A percentile compares a stretch with the other conserved stretches of the same genome.
These are phyloP conservation scores for Microstroma glucosiphilum DNA, from an alignment of 1,284 basidiomycete genomes.

Conservation along the genomic window DNA sequence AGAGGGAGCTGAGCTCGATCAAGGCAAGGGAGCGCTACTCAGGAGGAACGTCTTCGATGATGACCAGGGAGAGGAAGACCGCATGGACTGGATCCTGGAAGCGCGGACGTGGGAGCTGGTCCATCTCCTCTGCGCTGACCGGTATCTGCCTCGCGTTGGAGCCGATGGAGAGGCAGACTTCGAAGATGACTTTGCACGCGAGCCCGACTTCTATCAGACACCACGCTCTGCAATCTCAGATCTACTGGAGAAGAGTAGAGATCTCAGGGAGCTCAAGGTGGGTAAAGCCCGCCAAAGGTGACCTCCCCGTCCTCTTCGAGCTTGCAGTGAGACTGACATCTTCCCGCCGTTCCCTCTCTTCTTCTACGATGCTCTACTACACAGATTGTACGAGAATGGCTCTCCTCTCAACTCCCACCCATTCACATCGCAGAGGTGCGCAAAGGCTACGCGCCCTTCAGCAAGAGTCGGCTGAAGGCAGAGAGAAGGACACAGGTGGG, in stretches of 20 bases:
- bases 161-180: background rate
- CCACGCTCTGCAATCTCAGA: conserved; percentile 42
- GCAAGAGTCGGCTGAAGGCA: conserved; percentile 41
- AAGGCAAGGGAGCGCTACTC: background rate
- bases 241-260: conserved; percentile 30
- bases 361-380: background rate
- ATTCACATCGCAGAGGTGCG: conserved; percentile 42
- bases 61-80: background rate
- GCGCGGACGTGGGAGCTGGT: conserved; percentile 17
- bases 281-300: background rate
- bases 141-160: conserved; percentile 1
- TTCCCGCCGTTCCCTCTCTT: no score
- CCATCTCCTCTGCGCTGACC: conserved; percentile 11
- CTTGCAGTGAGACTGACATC: no score
- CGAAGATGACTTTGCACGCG: background rate
- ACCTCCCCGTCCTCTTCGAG: no score
- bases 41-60: background rate
- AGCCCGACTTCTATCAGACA: conserved; percentile 32
- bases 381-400: conserved; percentile 44
- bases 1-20: background rate
- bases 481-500: conserved; percentile 33
- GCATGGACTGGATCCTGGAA: conserved; percentile 11
- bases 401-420: conserved; percentile 14
- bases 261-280: conserved; percentile 41
- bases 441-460: conserved; percentile 48